Evolutionary conservation across 345 rosid genomes (phyloP), one percentile per base, ranked within the genome.

Genomic region (Sonneratia alba): DNA sequence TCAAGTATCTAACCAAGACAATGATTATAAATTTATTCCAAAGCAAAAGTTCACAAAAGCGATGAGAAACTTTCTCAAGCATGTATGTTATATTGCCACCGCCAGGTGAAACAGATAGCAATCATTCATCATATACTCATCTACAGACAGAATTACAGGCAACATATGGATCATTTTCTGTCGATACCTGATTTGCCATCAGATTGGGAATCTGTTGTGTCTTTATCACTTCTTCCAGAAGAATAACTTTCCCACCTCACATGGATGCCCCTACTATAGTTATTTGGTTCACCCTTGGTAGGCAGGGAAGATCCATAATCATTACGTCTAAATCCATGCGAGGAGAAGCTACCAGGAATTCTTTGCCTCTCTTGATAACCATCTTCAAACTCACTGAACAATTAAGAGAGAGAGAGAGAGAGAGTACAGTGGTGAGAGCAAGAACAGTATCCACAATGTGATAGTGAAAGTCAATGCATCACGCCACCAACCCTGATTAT

Each of bases 291-390:
- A 74, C 91, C 98, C 82, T 88, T 85, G 70, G 83, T 87, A 64
- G 96, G 97, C 51, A 96, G 97, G 38, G 99, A 92, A 36, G 98
- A 92, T 65, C 96, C 85, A 82, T 89, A 87, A 71, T 95, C 99
- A 65, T 85, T 86, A 61, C 86, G 85, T 74, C 90, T 87, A 70
- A 72, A 86, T 79, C 83, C 79, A 59, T 86, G 91, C 34, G 85
- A 77, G 24, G 87, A 78, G 67, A 87, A 85, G 78, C 81, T 73
- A 13, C 88, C 90, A 45, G 91, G 74, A 77, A 45, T 63, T 79
- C 91, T 90, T 62, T 59, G 85, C 49, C 82, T 85, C 68, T 90
- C 97, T 37, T 82, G 86, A 57, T 80, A 82, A 70, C 86, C 72
- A 76, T 88, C 94, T 80, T 86, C 88, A 47, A 77, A 82, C 77